Evolutionary conservation across 768 basidiomycete genomes (phyloP), one percentile per base, ranked within the genome.

Genomic region (Macrolepiota dolichaula): DNA sequence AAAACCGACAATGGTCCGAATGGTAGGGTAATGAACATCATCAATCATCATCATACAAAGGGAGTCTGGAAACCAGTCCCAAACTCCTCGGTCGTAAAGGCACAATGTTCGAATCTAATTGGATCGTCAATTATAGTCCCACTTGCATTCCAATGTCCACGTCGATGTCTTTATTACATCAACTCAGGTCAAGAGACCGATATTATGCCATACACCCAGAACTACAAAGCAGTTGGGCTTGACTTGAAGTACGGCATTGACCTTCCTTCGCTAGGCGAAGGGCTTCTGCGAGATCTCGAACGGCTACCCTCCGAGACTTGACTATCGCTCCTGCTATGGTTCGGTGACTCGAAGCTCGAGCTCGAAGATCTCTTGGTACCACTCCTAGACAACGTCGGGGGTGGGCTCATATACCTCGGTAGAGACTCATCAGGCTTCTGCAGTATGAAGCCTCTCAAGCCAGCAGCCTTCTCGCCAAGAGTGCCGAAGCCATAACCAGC

Each of bases 401-500:
- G 67, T 25, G 71, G 70, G 27, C 65, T 55, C 52, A 77, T 80
- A 64, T 88, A 87, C 24, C 85, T 80, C 10, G 87, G 87, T 22
- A 88, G 73, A 0, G 83, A 72, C 69, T 88, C 86, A 4, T 86
- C 71, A 25, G 87, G 87, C 63, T 81, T 85, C 49, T 83, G 81
- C 65, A 88, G 80, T 49, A 87, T 68, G 70, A 79, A 87, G 22
- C 89, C 89, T 68, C 77, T 84, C 66, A 85, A 72, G 9, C 77
- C 85, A 10, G 88, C 89, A 55, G 82, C 81, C 73, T 88, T 89
- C 73, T 92, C 88, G 3, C 85, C 91, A 66, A 89, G 88, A 62
- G 86, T 80, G 40, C 91, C 91, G 66, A 94, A 94, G n/a, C 91
- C 90, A 63, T 85, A 83, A 11, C 87, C 84, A 55, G 78, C 74